Evolutionary conservation across 2,329 filamentous ascomycete genomes (phyloP).

Genomic region (Clarireedia sp.): DNA sequence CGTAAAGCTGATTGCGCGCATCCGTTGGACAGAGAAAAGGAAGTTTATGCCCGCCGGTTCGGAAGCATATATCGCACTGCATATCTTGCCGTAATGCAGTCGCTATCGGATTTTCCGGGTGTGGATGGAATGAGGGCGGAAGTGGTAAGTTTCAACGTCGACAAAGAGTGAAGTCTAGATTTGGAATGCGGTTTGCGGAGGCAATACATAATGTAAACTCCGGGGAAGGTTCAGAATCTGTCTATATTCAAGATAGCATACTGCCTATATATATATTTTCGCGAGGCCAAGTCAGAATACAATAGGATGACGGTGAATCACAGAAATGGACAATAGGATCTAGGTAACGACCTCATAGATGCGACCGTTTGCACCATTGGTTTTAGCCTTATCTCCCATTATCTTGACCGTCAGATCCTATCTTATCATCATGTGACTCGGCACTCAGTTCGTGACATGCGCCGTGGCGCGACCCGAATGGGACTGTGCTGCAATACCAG

Average conservation of each 20-base stretch:
- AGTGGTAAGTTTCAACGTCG: neutral
- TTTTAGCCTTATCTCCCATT: no score
- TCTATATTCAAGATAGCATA: no score
- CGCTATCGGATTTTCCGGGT: neutral
- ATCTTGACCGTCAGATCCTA: no score
- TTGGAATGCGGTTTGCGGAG: neutral
- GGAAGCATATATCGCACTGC: constrained; percentile 61
- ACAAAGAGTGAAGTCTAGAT: constrained; percentile 7
- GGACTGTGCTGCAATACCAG: no score
- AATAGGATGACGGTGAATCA: no score
- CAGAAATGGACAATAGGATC: no score
- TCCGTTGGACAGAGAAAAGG: constrained; percentile 64
- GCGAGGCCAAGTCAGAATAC: no score
- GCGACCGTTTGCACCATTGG: no score
- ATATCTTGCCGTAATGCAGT: constrained; percentile 34
- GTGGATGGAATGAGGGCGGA: constrained; percentile 7
- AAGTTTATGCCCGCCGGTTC: constrained; percentile 47
- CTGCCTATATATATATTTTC: neutral
- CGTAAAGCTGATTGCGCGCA: constrained; percentile 61
- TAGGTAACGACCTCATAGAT: no score
- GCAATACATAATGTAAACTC: constrained; percentile 2
- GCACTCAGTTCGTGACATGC: no score
- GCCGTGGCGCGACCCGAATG: no score
- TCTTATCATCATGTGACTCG: no score
- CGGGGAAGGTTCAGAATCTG: neutral